These are phyloP conservation scores for Epichloe gansuensis DNA, from an alignment of 2,329 filamentous ascomycete genomes.

Conservation along the genomic window DNA sequence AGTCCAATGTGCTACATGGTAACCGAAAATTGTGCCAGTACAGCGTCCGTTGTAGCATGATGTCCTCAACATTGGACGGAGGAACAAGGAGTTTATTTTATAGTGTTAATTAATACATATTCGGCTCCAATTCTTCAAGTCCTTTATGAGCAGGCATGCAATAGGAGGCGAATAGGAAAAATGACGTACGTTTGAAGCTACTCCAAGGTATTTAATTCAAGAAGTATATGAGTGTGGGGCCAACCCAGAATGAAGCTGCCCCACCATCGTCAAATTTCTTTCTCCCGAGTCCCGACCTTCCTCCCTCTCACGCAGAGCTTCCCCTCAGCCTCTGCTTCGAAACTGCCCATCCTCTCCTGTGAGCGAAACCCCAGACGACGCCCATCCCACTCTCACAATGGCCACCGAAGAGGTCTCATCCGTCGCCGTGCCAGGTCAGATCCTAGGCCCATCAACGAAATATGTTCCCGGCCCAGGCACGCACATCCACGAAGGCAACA, in stretches of 20 bases:
- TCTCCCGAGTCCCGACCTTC: too few species aligned
- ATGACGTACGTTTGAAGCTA: too few species aligned
- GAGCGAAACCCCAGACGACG: background rate
- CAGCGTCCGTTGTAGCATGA: too few species aligned
- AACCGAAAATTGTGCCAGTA: too few species aligned
- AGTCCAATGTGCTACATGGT: too few species aligned
- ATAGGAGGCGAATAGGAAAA: too few species aligned
- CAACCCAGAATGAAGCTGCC: background rate
- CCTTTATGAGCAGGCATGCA: too few species aligned
- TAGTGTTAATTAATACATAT: too few species aligned
- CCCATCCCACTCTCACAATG: slow-evolving; percentile 11
- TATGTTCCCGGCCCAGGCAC: slow-evolving; percentile 71
- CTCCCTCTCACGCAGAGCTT: background rate
- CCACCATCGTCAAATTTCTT: background rate
- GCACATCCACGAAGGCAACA: slow-evolving; percentile 60
- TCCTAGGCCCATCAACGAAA: slow-evolving; percentile 53
- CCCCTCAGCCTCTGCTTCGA: background rate
- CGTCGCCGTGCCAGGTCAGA: slow-evolving; percentile 69
- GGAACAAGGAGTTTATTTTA: too few species aligned
- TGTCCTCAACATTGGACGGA: too few species aligned
- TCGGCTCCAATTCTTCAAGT: too few species aligned
- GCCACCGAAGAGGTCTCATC: slow-evolving; percentile 27
- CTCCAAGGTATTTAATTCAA: too few species aligned
- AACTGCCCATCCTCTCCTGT: background rate
- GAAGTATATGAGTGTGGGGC: background rate